A percentile compares a stretch with the other conserved stretches of the same genome.
phyloP scores from a whole-genome alignment of 371 early-diverging fungal genomes.

The Vittaforma corneae region DNA sequence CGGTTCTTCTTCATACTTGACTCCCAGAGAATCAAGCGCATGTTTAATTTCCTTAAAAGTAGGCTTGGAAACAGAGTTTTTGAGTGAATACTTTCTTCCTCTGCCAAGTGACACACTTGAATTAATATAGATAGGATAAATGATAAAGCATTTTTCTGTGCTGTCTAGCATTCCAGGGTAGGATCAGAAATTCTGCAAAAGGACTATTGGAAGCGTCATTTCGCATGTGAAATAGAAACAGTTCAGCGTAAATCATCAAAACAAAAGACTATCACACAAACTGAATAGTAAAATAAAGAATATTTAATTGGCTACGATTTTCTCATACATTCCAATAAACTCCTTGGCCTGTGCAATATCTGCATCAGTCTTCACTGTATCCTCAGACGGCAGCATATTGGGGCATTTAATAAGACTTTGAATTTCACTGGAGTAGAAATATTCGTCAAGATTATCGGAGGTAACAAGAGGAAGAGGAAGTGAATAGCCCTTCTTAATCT shows the following conservation, averaged over 20 bases:
- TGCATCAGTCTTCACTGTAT: slow-evolving; percentile 23
- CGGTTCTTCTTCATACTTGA: slow-evolving; percentile 27
- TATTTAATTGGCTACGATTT: slow-evolving; percentile 18
- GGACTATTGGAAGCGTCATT: too few species aligned
- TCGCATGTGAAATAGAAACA: too few species aligned
- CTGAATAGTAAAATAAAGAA: slow-evolving; percentile 2
- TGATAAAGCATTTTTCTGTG: slow-evolving; percentile 30
- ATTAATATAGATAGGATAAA: slow-evolving; percentile 49
- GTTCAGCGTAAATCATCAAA: too few species aligned
- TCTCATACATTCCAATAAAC: slow-evolving; percentile 25
- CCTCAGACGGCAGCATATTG: slow-evolving; percentile 58
- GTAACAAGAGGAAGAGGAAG: slow-evolving; percentile 75
- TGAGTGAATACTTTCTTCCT: slow-evolving; percentile 44
- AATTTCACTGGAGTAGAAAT: slow-evolving; percentile 91
- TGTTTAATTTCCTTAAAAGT: slow-evolving; percentile 28
- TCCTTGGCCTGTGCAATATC: slow-evolving; percentile 20
- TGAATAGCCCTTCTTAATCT: slow-evolving; percentile 79
- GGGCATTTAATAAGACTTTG: slow-evolving; percentile 81
- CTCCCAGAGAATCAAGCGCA: slow-evolving; percentile 34
- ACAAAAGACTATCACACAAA: too few species aligned
- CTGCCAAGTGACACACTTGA: slow-evolving; percentile 8
- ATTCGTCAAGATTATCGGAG: slow-evolving; percentile 82
- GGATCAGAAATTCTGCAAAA: too few species aligned
- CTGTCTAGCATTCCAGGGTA: too few species aligned
- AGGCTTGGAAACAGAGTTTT: slow-evolving; percentile 15